phyloP scores from a whole-genome alignment of 73 alveolate species.

The Uronychia setigera region DNA sequence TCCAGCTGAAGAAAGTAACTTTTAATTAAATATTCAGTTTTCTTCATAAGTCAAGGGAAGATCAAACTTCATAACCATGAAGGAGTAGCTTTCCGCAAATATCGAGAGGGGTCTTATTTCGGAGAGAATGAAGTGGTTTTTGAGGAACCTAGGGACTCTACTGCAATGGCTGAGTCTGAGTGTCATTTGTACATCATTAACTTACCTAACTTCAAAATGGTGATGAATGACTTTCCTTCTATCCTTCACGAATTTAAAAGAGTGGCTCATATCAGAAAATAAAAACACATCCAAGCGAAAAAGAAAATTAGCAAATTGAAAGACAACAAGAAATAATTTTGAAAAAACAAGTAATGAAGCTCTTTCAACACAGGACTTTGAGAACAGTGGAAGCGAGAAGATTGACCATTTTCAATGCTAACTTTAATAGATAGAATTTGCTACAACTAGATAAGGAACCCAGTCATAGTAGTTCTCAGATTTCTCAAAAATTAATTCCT shows the following conservation, averaged over 20 bases:
- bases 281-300: neutral
- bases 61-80: neutral
- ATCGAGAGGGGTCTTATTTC: conserved; percentile 66
- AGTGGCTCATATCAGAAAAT: neutral
- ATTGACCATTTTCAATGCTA: neutral
- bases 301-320: neutral
- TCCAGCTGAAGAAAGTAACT: conserved; percentile 54
- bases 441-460: neutral
- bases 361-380: neutral
- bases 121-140: conserved; percentile 68
- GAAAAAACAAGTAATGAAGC: neutral
- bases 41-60: conserved; percentile 4
- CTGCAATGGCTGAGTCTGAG: conserved; percentile 52
- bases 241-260: neutral
- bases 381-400: neutral
- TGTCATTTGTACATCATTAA: conserved; percentile 18
- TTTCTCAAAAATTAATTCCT: neutral
- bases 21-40: neutral
- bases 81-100: conserved; percentile 41
- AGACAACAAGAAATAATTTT: too few species aligned
- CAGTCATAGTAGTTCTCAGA: too few species aligned
- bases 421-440: neutral
- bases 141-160: conserved; percentile 17
- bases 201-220: neutral
- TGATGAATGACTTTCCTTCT: neutral